Percentiles rank a stretch among this genome's conserved stretches.
Conservation (phyloP, 345 rosid genomes). For the rapeseed (Brassica napus) region Da-Ae NC_063435.1:914501-915000, state of each 20-base stretch:
- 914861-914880: slow-evolving; percentile 91
- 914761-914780: slow-evolving; percentile 96
- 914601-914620: too few species aligned
- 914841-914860: slow-evolving; percentile 67
- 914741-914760: slow-evolving; percentile 38
- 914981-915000: slow-evolving; percentile 3
- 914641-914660: too few species aligned
- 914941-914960: slow-evolving; percentile 81
- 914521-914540: slow-evolving; percentile 32
- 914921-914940: slow-evolving; percentile 97
- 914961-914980: slow-evolving; percentile 5
- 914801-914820: slow-evolving; percentile 92
- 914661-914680: too few species aligned
- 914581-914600: too few species aligned
- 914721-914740: too few species aligned
- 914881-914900: slow-evolving; percentile 81
- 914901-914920: slow-evolving; percentile 94
- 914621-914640: too few species aligned
- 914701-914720: too few species aligned
- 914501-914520: slow-evolving; percentile 87
- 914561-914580: too few species aligned
- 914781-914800: slow-evolving; percentile 96
- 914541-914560: too few species aligned
- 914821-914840: slow-evolving; percentile 81
- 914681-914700: too few species aligned